Base-by-base conservation (phyloP, 2,329 filamentous ascomycete genomes). In the Colletotrichum salicis region DNA sequence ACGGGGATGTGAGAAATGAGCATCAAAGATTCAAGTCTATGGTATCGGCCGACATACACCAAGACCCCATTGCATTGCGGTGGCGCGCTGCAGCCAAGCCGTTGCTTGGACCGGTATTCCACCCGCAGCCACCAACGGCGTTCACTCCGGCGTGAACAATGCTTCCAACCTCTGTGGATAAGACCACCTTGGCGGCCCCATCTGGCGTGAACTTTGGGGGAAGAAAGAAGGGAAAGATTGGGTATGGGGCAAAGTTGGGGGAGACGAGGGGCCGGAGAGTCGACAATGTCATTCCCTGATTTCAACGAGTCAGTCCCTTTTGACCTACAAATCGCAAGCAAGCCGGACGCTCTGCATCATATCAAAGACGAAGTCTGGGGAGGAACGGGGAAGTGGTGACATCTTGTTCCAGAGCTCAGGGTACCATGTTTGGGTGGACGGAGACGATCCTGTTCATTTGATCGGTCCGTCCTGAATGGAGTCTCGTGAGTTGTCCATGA, bases 1-100 rank as follows among this genome's bases (percentile, higher is more conserved):
- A 31, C 64, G 69, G 69, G 69, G 59, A 45, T 4, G n/a, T 48
- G 6, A 22, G 41, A 48, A 7, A n/a, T 19, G 41, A 22, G 37
- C 19, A n/a, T 48, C 41, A 48, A 48, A 1, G 4, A n/a, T 48
- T n/a, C 41, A 11, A 8, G n/a, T 48, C 19, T 4, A 48, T n/a
- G 41, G 19, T 48, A n/a, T 22, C 22, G 19, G 41, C 41, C 19
- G 41, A n/a, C 41, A n/a, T 48, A 48, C 41, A 48, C 6, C 41
- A n/a, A 19, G 3, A n/a, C n/a, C n/a, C 8, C 41, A 11, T n/a
- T 19, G 19, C 19, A n/a, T 8, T 48, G 10, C n/a, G 19, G 41
- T 48, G 41, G 19, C 41, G 41, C 41, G 41, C 41, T 48, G 19
- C 19, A 48, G 41, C 41, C 41, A n/a, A 48, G 41, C 19, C 41